Conservation (phyloP, 441 rosid genomes). For the Brassica balearica region DNA sequence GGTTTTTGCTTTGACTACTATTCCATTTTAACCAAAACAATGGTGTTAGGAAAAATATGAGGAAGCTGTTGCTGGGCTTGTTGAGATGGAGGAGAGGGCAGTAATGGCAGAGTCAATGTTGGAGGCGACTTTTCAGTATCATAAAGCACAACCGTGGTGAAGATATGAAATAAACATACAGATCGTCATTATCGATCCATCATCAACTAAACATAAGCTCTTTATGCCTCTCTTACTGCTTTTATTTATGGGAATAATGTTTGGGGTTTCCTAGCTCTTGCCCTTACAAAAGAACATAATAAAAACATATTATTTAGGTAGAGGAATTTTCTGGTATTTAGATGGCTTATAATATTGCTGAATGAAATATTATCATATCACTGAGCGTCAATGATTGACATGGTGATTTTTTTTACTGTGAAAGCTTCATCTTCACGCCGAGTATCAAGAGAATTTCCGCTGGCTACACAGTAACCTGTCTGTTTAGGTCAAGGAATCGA, state of each 20-base stretch:
- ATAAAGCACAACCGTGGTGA: conserved; percentile 59
- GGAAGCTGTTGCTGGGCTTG: conserved; percentile 69
- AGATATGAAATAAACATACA: background rate
- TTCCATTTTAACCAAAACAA: background rate
- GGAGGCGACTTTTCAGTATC: conserved; percentile 95
- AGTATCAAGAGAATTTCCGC: background rate
- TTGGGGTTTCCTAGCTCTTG: background rate
- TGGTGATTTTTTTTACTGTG: background rate
- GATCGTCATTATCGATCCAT: background rate
- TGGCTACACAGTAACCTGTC: background rate
- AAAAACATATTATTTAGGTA: no score
- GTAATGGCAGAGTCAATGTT: conserved; percentile 98
- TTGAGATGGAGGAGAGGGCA: conserved; percentile 93
- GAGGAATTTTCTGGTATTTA: background rate
- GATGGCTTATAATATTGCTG: background rate
- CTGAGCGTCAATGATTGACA: background rate
- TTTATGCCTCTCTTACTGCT: background rate
- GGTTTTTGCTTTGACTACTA: background rate
- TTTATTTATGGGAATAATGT: background rate
- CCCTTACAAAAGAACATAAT: background rate
- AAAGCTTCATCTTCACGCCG: background rate
- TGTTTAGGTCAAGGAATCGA: background rate
- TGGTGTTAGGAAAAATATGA: conserved; percentile 83
- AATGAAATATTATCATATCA: background rate
- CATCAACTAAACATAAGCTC: background rate